Evolutionary conservation across 2,329 filamentous ascomycete genomes (phyloP).

Genomic region (Fusarium sp.): DNA sequence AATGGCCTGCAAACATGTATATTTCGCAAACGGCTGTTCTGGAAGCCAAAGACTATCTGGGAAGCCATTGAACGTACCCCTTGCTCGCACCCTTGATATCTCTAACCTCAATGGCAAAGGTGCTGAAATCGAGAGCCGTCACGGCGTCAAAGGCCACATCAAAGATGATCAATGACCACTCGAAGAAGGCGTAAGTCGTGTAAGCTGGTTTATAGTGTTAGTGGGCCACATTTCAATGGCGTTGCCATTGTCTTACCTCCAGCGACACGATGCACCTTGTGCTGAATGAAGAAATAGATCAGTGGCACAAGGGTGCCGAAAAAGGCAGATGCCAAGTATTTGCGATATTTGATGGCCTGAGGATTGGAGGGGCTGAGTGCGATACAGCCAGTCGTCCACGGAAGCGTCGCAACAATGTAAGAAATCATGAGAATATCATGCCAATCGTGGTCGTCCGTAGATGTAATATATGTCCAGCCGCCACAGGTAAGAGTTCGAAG

Average conservation of each 20-base stretch:
- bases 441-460: slow-evolving; percentile 98
- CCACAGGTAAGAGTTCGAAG: slow-evolving; percentile 94
- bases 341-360: slow-evolving; percentile 86
- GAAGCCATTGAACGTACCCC: slow-evolving; percentile 99
- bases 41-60: slow-evolving; percentile 70
- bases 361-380: slow-evolving; percentile 86
- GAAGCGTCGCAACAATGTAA: slow-evolving; percentile 91
- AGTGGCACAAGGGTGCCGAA: slow-evolving; percentile 91
- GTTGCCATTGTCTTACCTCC: slow-evolving; percentile 72
- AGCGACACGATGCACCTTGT: slow-evolving; percentile 93
- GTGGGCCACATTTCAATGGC: slow-evolving; percentile 2
- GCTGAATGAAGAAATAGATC: slow-evolving; percentile 97
- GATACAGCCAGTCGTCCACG: slow-evolving; percentile 93
- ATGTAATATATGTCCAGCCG: slow-evolving; percentile 98
- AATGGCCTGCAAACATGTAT: slow-evolving; percentile 41
- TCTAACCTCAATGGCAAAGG: slow-evolving; percentile 86
- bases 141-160: slow-evolving; percentile 97
- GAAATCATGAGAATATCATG: slow-evolving; percentile 99
- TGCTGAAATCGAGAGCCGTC: slow-evolving; percentile 89
- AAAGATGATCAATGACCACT: slow-evolving; percentile 94
- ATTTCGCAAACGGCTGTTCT: slow-evolving; percentile 42
- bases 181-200: slow-evolving; percentile 96
- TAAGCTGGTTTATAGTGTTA: slow-evolving; percentile 71
- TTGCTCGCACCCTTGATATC: slow-evolving; percentile 91
- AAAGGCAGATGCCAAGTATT: slow-evolving; percentile 83